These are phyloP conservation scores for Solanum clarkiae DNA, from an alignment of 257 asterid genomes.

Conservation along the genomic window DNA sequence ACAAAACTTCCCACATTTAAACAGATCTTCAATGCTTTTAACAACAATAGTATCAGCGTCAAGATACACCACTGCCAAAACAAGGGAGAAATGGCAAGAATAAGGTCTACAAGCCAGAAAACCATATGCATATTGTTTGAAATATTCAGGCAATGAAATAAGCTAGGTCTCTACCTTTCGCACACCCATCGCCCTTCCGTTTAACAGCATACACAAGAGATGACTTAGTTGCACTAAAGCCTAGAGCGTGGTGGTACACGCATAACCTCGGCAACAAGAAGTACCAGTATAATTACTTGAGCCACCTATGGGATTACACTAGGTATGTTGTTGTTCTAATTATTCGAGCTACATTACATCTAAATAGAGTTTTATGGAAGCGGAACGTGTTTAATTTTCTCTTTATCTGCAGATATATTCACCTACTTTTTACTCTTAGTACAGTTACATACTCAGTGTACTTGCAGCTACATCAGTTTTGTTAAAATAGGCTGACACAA, in stretches of 20 bases:
- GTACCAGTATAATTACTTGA: not conserved
- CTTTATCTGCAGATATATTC: not conserved
- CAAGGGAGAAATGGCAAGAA: not conserved
- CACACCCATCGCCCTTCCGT: not conserved
- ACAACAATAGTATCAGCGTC: constrained; percentile 98
- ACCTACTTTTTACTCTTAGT: not conserved
- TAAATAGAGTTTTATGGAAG: not conserved
- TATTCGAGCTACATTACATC: not conserved
- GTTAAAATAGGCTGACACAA: not conserved
- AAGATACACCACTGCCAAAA: constrained; percentile 13
- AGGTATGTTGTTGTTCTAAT: not conserved
- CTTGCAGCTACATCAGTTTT: not conserved
- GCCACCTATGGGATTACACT: not conserved
- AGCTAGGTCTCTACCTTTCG: not conserved
- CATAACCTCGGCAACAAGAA: not conserved
- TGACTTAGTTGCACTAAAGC: not conserved
- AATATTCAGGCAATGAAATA: not conserved
- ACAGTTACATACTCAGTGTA: not conserved
- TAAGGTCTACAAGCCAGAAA: not conserved
- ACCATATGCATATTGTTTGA: not conserved
- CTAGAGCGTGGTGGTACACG: not conserved
- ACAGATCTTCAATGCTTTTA: constrained; percentile 40
- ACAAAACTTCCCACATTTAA: not conserved
- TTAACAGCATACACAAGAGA: not conserved
- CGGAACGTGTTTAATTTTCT: not conserved